Conservation (phyloP, 176 grass and related monocot species). For the Paspalum vaginatum region DNA sequence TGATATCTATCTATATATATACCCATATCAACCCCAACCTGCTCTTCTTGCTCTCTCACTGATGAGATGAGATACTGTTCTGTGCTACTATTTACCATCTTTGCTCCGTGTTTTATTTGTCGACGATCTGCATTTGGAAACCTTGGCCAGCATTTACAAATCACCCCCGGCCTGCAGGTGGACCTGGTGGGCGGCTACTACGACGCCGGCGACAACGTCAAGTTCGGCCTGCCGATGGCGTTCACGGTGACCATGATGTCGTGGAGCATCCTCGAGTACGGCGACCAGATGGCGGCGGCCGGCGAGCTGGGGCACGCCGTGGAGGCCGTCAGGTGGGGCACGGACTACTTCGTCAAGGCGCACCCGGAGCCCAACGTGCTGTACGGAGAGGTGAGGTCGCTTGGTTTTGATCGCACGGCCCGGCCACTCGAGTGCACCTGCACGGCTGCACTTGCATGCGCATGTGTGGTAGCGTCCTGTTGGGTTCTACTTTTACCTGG, state of each 20-base stretch:
- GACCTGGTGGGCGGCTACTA: constrained; percentile 92
- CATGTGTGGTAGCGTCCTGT: no score
- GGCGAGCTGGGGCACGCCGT: constrained; percentile 80
- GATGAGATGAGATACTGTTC: no score
- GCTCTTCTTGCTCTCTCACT: not conserved
- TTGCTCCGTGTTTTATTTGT: not conserved
- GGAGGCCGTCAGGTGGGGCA: constrained; percentile 93
- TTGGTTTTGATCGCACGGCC: not conserved
- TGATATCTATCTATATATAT: no score
- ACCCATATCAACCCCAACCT: not conserved
- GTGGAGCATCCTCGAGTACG: constrained; percentile 87
- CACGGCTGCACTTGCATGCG: no score
- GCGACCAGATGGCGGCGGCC: constrained; percentile 71
- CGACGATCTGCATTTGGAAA: not conserved
- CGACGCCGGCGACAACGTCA: constrained; percentile 96
- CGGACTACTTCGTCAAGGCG: constrained; percentile 90
- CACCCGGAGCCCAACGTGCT: constrained; percentile 78
- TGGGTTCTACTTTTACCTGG: no score
- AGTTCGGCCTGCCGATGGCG: constrained; percentile 95
- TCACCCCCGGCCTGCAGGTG: no score
- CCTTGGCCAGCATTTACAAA: not conserved
- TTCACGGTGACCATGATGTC: constrained; percentile 98
- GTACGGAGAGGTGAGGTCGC: constrained; percentile 67
- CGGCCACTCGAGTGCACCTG: no score
- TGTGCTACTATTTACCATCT: not conserved